Evolutionary conservation across 352 stramenopile species (phyloP), one percentile per base, ranked within the genome.

Genomic region (Peronosclerospora sorghi): DNA sequence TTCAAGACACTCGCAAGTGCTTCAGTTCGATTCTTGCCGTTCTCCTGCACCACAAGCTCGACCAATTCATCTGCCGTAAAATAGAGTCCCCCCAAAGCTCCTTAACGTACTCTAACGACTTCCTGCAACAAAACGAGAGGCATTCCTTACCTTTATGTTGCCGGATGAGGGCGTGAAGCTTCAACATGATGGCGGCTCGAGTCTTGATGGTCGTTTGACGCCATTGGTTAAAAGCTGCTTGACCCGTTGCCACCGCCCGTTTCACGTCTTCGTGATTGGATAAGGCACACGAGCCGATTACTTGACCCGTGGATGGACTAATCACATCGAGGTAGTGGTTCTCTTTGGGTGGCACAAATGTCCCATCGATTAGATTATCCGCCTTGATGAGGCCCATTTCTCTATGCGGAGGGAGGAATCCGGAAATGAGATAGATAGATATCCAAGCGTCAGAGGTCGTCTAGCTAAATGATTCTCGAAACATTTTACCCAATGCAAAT

Each of bases 21-120:
- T 62, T 99, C 96, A 23, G 87, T 95, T 18, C 96, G 90, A 68
- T 98, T 99, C 66, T 99, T 99, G 14, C 96, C 95, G 36, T 81
- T 98, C 66, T 99, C 96, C 13, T 68, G 56, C 10, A 97, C 92
- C 41, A 98, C 96, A 5, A 98, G 54, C 20, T 90, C 66, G 5
- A 94, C 92, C 34, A 98, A 59, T 50, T 97, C 86, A 18, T 90
- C 69, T 80, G 8, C 10, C 8, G 2, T 18, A 40, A 14, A 4
- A 28, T n/a, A 23, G 14, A 35, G 5, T 20, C 2, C 13, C n/a
- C 8, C 9, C 2, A 8, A 35, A 18, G 8, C 18, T 35, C 7
- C 8, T 7, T 17, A 7, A 6, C 17, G 30, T 18, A 2, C 30
- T 13, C 9, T 34, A 13, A 14, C 28, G 28, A 15, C 30, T 35